Percentiles rank a stretch among this genome's conserved stretches.
These are phyloP conservation scores for Penicillium daleae DNA, from an alignment of 495 filamentous ascomycete genomes.

Conservation along the genomic window DNA sequence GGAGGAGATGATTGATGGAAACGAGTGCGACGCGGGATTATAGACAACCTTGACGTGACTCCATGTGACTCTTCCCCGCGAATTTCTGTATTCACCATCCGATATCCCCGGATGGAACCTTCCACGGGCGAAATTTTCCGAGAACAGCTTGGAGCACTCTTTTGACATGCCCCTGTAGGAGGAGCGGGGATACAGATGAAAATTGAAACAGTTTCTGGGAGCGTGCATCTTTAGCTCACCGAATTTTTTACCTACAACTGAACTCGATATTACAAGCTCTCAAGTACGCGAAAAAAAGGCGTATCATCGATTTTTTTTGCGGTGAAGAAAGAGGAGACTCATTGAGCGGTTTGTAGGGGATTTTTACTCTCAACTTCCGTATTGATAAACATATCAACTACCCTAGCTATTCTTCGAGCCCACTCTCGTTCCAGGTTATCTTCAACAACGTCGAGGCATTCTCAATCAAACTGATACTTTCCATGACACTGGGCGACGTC, in stretches of 20 bases:
- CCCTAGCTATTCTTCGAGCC: not conserved
- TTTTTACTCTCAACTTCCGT: not conserved
- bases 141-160: not conserved
- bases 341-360: too few relatives aligned
- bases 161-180: too few relatives aligned
- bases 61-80: not conserved
- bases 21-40: not conserved
- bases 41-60: not conserved
- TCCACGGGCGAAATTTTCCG: not conserved
- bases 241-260: not conserved
- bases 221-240: too few relatives aligned
- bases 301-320: too few relatives aligned
- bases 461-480: conserved; percentile 23
- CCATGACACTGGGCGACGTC: conserved; percentile 31
- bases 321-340: too few relatives aligned
- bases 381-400: not conserved
- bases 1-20: conserved; percentile 6
- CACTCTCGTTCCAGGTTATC: conserved; percentile 8
- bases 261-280: not conserved
- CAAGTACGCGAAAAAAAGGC: too few relatives aligned
- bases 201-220: not conserved
- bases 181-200: not conserved
- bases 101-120: not conserved
- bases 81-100: not conserved
- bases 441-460: conserved; percentile 35